Evolutionary conservation across 768 basidiomycete species (phyloP).

Genomic region (Lyophyllum shimeji): DNA sequence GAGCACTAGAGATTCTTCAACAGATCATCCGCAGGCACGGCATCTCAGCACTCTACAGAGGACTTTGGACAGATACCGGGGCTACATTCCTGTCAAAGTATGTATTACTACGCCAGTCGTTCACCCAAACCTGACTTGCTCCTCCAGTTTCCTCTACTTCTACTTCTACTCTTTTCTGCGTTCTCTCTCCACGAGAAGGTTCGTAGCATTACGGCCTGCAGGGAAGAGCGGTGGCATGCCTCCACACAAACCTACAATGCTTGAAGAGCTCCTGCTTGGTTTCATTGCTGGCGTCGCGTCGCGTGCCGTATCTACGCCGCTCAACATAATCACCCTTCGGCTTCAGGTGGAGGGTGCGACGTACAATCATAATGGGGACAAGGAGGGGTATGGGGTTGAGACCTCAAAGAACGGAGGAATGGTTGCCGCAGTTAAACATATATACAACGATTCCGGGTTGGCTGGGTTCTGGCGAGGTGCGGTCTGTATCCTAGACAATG

Average conservation of each 20-base stretch:
- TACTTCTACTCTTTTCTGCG: constrained; percentile 54
- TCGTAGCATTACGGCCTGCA: constrained; percentile 10
- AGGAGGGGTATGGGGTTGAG: background rate
- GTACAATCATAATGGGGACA: constrained; percentile 25
- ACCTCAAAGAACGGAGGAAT: constrained; percentile 22
- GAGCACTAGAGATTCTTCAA: constrained; percentile 37
- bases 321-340: constrained; percentile 54
- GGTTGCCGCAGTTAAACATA: constrained; percentile 33
- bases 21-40: constrained; percentile 41
- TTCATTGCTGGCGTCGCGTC: constrained; percentile 58
- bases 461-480: constrained; percentile 58
- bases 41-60: constrained; percentile 46
- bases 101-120: constrained; percentile 6
- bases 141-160: constrained; percentile 55
- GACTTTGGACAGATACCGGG: constrained; percentile 49
- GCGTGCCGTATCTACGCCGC: constrained; percentile 52
- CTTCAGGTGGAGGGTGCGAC: constrained; percentile 45
- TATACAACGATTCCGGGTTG: constrained; percentile 49
- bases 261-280: constrained; percentile 54
- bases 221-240: constrained; percentile 6
- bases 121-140: background rate
- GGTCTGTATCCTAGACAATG: background rate
- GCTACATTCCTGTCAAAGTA: constrained; percentile 57
- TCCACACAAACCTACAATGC: constrained; percentile 32
- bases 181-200: constrained; percentile 36